Evolutionary conservation across 441 rosid species (phyloP), one percentile per base, ranked within the genome.

Genomic region (Jatropha multifida): DNA sequence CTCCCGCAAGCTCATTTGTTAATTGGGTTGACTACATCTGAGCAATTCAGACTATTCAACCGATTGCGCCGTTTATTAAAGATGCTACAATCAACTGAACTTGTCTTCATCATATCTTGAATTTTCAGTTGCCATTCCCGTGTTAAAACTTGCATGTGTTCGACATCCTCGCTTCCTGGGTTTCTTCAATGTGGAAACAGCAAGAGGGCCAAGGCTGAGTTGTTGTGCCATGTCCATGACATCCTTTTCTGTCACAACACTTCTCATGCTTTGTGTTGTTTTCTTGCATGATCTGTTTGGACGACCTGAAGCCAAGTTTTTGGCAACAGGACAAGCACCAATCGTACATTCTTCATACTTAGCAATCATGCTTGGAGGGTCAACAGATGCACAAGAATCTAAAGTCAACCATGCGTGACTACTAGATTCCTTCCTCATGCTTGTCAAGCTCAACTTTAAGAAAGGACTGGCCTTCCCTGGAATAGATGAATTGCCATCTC

Each of bases 321-420:
- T 82, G 42, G 75, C 75, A 69, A 74, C 76, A 69, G 78, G 66
- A 75, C 62, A 79, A 73, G 38, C 75, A 75, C 49, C 71, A 3
- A 73, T 48, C 49, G 72, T 75, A 79, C 77, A 79, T 54, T 70
- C 86, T 65, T 61, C 71, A 72, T 76, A 80, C 79, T 73, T 83
- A 56, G 81, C 70, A 81, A 82, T 87, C 51, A 51, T 67, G 66
- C 55, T 65, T 44, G 84, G 76, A 74, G 80, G 76, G 62, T 69
- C 79, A 74, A 72, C 78, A 18, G 83, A 74, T n/a, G 85, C 85
- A 74, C 85, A 82, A 18, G 91, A 83, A 83, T 91, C 93, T 80
- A 93, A 87, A 83, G 91, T 94, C 83, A 94, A 82, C 98, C 97
- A 91, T 68, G 97, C 90, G 76, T 80, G 78, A 78, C 82, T 81